Evolutionary conservation across 148 eudicot species (phyloP).

Genomic region (Dysphania ambrosioides): DNA sequence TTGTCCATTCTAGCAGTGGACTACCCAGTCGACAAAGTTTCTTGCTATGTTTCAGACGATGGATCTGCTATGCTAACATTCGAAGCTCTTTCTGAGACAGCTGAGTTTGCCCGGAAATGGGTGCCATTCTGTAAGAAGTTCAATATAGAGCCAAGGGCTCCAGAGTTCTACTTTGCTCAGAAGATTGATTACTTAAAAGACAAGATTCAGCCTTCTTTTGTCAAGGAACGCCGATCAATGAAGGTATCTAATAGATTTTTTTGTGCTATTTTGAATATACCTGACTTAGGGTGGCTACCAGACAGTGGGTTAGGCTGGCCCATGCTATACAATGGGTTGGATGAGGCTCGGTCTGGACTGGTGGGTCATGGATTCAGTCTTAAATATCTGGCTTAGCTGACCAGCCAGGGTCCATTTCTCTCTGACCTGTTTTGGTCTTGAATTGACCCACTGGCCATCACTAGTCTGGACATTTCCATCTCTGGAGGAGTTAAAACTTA

Average conservation of each 20-base stretch:
- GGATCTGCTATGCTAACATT: constrained; percentile 95
- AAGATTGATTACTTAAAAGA: constrained; percentile 94
- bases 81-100: constrained; percentile 87
- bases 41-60: constrained; percentile 96
- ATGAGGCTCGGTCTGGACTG: not conserved
- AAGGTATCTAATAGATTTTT: constrained; percentile 46
- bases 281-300: not conserved
- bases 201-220: constrained; percentile 95
- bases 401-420: not conserved
- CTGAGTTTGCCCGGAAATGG: constrained; percentile 95
- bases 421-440: not conserved
- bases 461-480: not conserved
- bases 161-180: constrained; percentile 89
- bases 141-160: constrained; percentile 92
- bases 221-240: constrained; percentile 95
- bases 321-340: not conserved
- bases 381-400: not conserved
- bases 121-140: constrained; percentile 96
- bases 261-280: not conserved
- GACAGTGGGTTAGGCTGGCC: not conserved
- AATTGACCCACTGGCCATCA: not conserved
- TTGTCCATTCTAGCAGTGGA: constrained; percentile 93
- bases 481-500: not conserved
- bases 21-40: constrained; percentile 95
- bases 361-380: not conserved